These are phyloP conservation scores for Hymenoscyphus fructigenus DNA, from an alignment of 2,329 filamentous ascomycete genomes.

Conservation along the genomic window DNA sequence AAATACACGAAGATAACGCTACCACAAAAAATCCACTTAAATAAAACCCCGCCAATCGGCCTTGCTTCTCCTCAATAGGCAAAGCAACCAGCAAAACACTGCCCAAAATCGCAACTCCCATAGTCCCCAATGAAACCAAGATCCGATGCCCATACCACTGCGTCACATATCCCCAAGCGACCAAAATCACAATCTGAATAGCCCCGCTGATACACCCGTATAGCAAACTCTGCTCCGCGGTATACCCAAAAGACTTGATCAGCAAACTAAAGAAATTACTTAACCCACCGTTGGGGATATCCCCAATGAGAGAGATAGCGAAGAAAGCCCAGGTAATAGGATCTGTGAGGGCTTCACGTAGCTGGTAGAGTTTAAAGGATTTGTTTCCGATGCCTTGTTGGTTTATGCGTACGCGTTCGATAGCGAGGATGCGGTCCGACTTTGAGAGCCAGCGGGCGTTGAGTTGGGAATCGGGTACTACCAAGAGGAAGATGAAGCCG, in stretches of 20 bases:
- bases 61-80: background rate
- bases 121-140: background rate
- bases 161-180: background rate
- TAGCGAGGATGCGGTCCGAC: constrained; percentile 45
- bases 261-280: constrained; percentile 59
- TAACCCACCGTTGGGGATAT: constrained; percentile 41
- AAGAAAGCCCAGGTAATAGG: background rate
- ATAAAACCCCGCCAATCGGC: background rate
- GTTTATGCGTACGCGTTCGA: constrained; percentile 50
- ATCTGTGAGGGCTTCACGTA: constrained; percentile 45
- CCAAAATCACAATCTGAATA: background rate
- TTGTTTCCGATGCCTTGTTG: constrained; percentile 57
- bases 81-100: background rate
- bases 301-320: background rate
- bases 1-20: background rate
- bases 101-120: background rate
- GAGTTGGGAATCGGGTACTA: constrained; percentile 44
- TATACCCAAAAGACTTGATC: constrained; percentile 48
- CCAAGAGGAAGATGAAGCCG: constrained; percentile 43
- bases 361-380: constrained; percentile 51
- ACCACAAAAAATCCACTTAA: background rate
- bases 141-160: background rate
- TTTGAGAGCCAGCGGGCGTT: constrained; percentile 46
- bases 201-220: constrained; percentile 31
- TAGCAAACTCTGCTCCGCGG: constrained; percentile 33